Conservation (phyloP, 352 stramenopile genomes). For the Phytophthora ramorum region DNA sequence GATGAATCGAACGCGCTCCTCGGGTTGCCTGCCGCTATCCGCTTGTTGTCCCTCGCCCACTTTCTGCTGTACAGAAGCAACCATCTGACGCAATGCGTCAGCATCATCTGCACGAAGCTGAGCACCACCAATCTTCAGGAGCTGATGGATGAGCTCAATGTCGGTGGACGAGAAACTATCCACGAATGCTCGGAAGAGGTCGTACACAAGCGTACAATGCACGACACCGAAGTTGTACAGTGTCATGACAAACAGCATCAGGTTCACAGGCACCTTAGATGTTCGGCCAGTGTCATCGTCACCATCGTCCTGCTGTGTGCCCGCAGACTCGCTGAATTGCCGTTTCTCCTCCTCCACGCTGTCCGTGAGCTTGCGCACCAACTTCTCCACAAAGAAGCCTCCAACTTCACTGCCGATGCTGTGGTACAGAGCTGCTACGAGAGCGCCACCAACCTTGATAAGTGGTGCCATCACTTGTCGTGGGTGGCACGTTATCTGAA, state of each 20-base stretch:
- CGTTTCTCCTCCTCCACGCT: slow-evolving; percentile 49
- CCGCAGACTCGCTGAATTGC: slow-evolving; percentile 21
- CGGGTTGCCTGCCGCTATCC: slow-evolving; percentile 34
- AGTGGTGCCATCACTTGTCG: slow-evolving; percentile 79
- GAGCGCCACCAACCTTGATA: slow-evolving; percentile 75
- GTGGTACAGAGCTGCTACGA: slow-evolving; percentile 81
- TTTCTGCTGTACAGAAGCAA: slow-evolving; percentile 84
- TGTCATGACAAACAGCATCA: slow-evolving; percentile 89
- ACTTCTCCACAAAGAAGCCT: slow-evolving; percentile 85
- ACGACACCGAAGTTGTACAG: slow-evolving; percentile 93
- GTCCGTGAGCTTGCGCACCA: slow-evolving; percentile 64
- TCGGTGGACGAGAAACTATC: slow-evolving; percentile 76
- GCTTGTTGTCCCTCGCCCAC: slow-evolving; percentile 49
- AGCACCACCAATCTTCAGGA: slow-evolving; percentile 83
- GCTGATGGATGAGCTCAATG: slow-evolving; percentile 88
- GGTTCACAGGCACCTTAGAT: slow-evolving; percentile 79
- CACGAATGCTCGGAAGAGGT: slow-evolving; percentile 87
- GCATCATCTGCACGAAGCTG: slow-evolving; percentile 88
- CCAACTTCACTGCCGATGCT: slow-evolving; percentile 79
- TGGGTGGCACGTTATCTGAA: slow-evolving; percentile 69
- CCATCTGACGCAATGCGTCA: slow-evolving; percentile 87
- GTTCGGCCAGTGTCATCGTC: slow-evolving; percentile 42
- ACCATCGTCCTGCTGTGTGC: slow-evolving; percentile 10
- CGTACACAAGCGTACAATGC: slow-evolving; percentile 91
- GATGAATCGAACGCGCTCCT: slow-evolving; percentile 89